These are phyloP conservation scores for Gyromitra esculenta DNA, from an alignment of 2,329 filamentous ascomycete genomes.

Conservation along the genomic window DNA sequence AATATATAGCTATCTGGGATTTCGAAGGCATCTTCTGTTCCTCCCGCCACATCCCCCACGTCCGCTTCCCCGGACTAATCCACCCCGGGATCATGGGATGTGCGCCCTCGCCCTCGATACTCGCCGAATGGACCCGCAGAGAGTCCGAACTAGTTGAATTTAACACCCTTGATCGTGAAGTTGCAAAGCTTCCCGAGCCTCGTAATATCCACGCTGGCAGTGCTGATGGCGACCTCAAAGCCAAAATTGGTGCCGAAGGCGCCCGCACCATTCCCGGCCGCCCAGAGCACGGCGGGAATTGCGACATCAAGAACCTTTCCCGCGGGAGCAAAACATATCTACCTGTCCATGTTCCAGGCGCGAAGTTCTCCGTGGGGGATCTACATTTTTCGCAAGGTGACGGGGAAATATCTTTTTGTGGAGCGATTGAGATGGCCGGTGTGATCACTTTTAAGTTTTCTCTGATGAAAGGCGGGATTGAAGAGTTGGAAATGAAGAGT, in stretches of 20 bases:
- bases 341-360: conserved; percentile 84
- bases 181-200: conserved; percentile 79
- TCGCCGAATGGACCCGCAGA: conserved; percentile 83
- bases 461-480: conserved; percentile 83
- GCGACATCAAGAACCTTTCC: conserved; percentile 87
- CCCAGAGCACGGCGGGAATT: conserved; percentile 89
- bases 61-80: conserved; percentile 87
- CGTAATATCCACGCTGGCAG: conserved; percentile 77
- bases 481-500: conserved; percentile 77
- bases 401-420: conserved; percentile 88
- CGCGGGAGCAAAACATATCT: conserved; percentile 84
- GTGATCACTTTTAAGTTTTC: conserved; percentile 89
- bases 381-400: conserved; percentile 87
- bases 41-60: conserved; percentile 84
- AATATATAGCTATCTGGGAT: conserved; percentile 76
- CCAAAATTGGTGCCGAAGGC: conserved; percentile 78
- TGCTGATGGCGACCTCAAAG: conserved; percentile 67
- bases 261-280: conserved; percentile 85
- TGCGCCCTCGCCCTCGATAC: conserved; percentile 79
- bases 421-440: conserved; percentile 93
- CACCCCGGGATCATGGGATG: conserved; percentile 92
- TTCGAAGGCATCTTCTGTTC: conserved; percentile 83
- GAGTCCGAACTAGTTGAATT: conserved; percentile 81
- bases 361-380: conserved; percentile 90
- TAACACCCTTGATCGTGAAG: conserved; percentile 72